Conservation (phyloP, 345 rosid species). For the Erysimum cheiranthoides region DNA sequence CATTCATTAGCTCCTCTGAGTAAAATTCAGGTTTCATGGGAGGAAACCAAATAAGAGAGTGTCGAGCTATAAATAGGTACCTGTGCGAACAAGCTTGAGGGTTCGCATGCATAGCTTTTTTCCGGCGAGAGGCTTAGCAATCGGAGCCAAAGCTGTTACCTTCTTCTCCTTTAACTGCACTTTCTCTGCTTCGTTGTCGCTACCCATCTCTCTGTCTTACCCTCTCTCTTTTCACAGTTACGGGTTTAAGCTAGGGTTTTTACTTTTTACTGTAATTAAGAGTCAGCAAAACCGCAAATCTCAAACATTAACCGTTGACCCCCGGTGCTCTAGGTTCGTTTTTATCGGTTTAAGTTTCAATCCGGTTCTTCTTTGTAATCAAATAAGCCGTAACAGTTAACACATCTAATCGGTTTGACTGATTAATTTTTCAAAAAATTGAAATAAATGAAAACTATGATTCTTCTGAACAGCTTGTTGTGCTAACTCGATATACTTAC, state of each 20-base stretch:
- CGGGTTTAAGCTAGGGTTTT: slow-evolving; percentile 27
- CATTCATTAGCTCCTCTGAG: background rate
- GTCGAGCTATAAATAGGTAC: slow-evolving; percentile 37
- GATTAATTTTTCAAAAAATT: too few relatives aligned
- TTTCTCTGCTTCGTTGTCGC: slow-evolving; percentile 66
- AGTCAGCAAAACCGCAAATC: background rate
- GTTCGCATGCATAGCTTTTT: slow-evolving; percentile 80
- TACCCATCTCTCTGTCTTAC: slow-evolving; percentile 53
- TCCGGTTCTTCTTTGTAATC: background rate
- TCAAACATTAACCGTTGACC: background rate
- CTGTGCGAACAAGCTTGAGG: slow-evolving; percentile 81
- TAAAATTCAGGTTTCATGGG: background rate
- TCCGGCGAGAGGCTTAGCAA: slow-evolving; percentile 81
- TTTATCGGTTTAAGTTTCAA: slow-evolving; percentile 10
- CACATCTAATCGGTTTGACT: background rate
- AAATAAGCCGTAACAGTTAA: background rate
- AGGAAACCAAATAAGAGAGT: background rate
- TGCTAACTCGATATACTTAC: background rate
- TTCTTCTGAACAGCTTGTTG: too few relatives aligned
- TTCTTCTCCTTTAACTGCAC: slow-evolving; percentile 55
- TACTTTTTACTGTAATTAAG: too few relatives aligned
- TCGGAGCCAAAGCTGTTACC: slow-evolving; percentile 67
- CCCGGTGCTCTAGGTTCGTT: background rate
- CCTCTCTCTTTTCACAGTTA: background rate
- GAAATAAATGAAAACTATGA: too few relatives aligned